Percentiles rank a stretch among this genome's conserved stretches.
Conservation (phyloP, 306 rosid species). For the Quercus wislizeni region DNA sequence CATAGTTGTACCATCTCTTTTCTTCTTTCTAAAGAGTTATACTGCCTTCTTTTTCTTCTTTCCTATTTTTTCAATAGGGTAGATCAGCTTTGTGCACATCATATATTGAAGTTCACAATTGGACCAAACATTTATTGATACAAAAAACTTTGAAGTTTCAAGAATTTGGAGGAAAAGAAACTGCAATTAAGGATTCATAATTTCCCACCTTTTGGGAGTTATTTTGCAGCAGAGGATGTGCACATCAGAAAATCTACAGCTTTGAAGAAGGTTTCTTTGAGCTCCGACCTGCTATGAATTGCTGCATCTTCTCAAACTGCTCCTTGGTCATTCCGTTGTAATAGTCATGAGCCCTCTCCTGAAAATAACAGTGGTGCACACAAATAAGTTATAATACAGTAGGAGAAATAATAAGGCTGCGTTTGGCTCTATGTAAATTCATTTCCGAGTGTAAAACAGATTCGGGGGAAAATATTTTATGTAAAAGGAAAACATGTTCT, state of each 20-base stretch:
- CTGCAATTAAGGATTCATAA: not conserved
- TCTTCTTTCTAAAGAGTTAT: too few species aligned
- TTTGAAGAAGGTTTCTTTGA: constrained; percentile 67
- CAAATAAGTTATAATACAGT: not conserved
- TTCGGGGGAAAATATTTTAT: too few species aligned
- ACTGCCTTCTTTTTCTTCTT: too few species aligned
- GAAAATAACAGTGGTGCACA: constrained; percentile 1
- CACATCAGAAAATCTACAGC: constrained; percentile 41
- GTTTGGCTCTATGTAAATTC: too few species aligned
- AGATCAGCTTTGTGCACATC: not conserved
- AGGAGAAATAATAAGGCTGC: not conserved
- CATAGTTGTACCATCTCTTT: too few species aligned
- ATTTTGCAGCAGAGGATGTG: not conserved
- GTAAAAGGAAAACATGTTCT: too few species aligned
- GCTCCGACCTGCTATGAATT: constrained; percentile 77
- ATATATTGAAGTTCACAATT: not conserved
- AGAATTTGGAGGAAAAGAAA: not conserved
- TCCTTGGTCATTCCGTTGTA: constrained; percentile 86
- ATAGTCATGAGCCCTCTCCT: constrained; percentile 80
- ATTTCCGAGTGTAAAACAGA: too few species aligned
- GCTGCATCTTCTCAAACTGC: constrained; percentile 85
- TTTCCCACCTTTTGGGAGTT: not conserved
- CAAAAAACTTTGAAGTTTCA: not conserved
- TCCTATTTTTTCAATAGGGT: too few species aligned
- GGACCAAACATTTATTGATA: not conserved